These are phyloP conservation scores for Fusarium mundagurra DNA, from an alignment of 2,329 filamentous ascomycete species.

Conservation along the genomic window DNA sequence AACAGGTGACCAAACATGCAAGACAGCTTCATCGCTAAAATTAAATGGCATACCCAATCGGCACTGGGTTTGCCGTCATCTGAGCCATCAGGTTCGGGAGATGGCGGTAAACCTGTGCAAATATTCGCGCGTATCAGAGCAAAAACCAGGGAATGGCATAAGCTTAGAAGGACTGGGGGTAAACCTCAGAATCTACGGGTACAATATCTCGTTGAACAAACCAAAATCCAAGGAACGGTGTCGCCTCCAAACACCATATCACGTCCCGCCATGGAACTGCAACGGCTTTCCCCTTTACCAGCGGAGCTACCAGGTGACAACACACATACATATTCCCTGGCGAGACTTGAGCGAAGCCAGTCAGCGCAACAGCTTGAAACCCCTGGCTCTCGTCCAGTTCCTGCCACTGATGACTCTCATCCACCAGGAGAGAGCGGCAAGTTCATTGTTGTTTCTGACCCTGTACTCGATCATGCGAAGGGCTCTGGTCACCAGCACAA, in stretches of 20 bases:
- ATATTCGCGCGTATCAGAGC: neutral
- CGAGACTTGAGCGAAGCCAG: neutral
- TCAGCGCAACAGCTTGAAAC: neutral
- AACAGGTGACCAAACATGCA: neutral
- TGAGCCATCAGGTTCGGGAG: neutral
- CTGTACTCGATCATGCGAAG: neutral
- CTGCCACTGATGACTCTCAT: neutral
- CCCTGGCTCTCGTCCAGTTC: slow-evolving; percentile 3
- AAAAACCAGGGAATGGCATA: neutral
- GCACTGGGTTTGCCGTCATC: neutral
- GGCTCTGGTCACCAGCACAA: neutral
- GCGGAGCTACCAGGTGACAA: neutral
- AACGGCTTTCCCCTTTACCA: neutral
- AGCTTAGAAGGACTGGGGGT: neutral
- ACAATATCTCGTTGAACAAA: neutral
- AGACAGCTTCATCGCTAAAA: neutral
- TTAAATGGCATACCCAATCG: neutral
- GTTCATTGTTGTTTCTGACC: neutral
- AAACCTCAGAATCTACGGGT: neutral
- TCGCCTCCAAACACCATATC: neutral
- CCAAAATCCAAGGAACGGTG: neutral
- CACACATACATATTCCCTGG: neutral
- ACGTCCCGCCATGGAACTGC: neutral
- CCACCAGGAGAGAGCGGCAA: neutral
- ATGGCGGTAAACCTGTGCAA: neutral